Base-by-base conservation (phyloP, 75 land plant species). In the Cryptomeria japonica region DNA sequence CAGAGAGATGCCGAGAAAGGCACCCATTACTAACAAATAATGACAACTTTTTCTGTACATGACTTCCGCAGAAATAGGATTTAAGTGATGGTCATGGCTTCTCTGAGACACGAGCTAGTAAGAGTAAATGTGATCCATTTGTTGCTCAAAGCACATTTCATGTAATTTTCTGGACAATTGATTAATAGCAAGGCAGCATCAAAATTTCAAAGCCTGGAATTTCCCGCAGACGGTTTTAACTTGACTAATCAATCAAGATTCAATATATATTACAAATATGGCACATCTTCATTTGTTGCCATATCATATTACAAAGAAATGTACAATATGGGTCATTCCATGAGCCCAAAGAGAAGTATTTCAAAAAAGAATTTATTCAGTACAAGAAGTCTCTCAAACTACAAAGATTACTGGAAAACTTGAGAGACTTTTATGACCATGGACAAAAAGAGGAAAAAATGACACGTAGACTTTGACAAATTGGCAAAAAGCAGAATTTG, bases 211-310 rank as follows among this genome's bases (percentile, higher is more conserved):
- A 79, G 22, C 32, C 46, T 25, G 37, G 37, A 82, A 82, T 44
- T 82, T 51, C 28, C n/a, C 84, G 9, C 44, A 4, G 84, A 82
- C 11, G 15, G 49, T 49, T 46, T 82, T 42, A 44, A 44, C 84
- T 82, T n/a, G 31, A 46, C 34, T 46, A 25, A 82, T 46, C 84
- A 46, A 82, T 82, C 84, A n/a, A 82, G 46, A 82, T 82, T 82
- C 84, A n/a, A 82, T 82, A 82, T 82, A 82, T 28, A 44, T 82
- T 82, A 82, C 84, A 82, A 82, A 82, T 46, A 44, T 46, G 84
- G 84, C 84, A 46, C 51, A 46, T 44, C 31, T 82, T 44, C 47
- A 82, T 82, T 82, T 41, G 22, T 34, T 82, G 84, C 84, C 84
- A 46, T 32, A 2, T 46, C 15, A 46, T 82, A 82, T 82, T 82